Evolutionary conservation across 352 stramenopile species (phyloP), one percentile per base, ranked within the genome.

Genomic region (Phytopythium ostracodes): DNA sequence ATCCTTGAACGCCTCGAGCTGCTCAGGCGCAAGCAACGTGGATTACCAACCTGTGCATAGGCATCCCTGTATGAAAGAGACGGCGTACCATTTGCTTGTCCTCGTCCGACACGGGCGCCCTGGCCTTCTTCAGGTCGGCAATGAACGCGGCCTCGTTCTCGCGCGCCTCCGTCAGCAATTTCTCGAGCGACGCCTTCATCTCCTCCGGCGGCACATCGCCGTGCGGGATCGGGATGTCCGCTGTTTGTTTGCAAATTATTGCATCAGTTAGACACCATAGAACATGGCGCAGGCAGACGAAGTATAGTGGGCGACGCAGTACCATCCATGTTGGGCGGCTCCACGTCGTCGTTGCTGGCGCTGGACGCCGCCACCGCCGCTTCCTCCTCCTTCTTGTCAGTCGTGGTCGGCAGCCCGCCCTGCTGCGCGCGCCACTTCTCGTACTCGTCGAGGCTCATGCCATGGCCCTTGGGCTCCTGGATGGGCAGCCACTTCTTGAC

Each of bases 361-460:
- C 31, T 51, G 10, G 49, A 8, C 29, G 29, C 62, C 18, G 29
- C 47, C 29, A 7, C 62, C 18, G 29, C 47, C 56, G 64, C 52
- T 18, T 87, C 67, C 25, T 84, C 57, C 68, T 80, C 79, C 40
- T 75, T 79, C 47, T 70, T 68, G 20, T 59, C 60, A 8, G 58
- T 29, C 10, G 64, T 52, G 0, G 61, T 70, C 15, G 73, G 73
- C 47, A 80, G 88, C 7, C 76, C 77, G 0, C 71, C 70, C 63
- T 95, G 87, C 61, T 88, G 77, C 5, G 84, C 82, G 20, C 87
- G 87, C 87, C 87, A 95, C 53, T 88, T 70, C 50, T 95, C 87
- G 60, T 95, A 95, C 67, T 95, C 87, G 60, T 94, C 87, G 40
- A 91, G 73, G 62, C 79, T 94, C 87, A 95, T 95, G 60, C 79